phyloP scores from a whole-genome alignment of 1,284 basidiomycete species.

The Fomitopsis palustris region DNA sequence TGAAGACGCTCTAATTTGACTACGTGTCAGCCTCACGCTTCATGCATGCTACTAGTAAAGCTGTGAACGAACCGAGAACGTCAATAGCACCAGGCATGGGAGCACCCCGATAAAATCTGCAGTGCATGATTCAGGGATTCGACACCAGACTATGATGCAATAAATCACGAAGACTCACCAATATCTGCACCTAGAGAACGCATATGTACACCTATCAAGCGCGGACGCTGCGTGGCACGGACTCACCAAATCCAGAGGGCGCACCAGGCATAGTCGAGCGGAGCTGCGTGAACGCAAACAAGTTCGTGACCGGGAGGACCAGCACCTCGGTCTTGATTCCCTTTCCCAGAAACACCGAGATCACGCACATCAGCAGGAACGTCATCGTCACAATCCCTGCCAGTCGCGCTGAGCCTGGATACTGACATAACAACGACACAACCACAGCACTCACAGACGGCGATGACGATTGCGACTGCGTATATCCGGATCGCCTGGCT shows the following conservation, averaged over 20 bases:
- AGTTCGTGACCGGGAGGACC: slow-evolving; percentile 17
- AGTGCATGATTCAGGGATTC: background rate
- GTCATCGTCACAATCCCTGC: slow-evolving; percentile 20
- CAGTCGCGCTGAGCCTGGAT: background rate
- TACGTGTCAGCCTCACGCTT: no score
- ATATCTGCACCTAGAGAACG: slow-evolving; percentile 13
- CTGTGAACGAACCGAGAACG: slow-evolving; percentile 14
- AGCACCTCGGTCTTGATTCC: slow-evolving; percentile 17
- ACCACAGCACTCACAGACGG: slow-evolving; percentile 17
- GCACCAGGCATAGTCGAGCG: slow-evolving; percentile 21
- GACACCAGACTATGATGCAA: no score
- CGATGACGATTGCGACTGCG: slow-evolving; percentile 19
- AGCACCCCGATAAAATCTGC: slow-evolving; percentile 21
- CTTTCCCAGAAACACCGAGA: slow-evolving; percentile 18
- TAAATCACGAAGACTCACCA: slow-evolving; percentile 8
- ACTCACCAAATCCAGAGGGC: slow-evolving; percentile 19
- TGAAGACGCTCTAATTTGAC: slow-evolving; percentile 18
- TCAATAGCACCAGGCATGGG: slow-evolving; percentile 21
- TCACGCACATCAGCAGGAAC: slow-evolving; percentile 17
- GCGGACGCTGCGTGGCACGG: background rate
- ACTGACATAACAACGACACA: background rate
- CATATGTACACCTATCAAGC: background rate
- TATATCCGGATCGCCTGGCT: slow-evolving; percentile 19
- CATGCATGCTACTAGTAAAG: no score
- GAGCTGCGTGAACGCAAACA: slow-evolving; percentile 23